phyloP scores from a whole-genome alignment of 225 moss, liverwort and hornwort species.

The Marchantia polymorpha region DNA sequence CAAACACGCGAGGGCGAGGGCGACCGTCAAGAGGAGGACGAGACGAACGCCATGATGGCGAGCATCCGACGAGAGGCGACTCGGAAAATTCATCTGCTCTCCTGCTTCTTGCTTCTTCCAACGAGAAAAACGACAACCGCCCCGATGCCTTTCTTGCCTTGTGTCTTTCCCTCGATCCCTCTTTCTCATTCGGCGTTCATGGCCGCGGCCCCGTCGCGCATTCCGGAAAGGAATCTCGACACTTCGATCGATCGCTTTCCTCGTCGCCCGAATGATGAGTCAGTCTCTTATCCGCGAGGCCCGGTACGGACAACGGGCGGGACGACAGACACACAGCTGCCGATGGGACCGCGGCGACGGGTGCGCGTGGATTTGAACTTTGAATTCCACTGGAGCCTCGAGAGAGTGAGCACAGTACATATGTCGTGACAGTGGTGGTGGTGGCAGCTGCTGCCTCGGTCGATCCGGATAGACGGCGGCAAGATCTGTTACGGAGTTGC shows the following conservation, averaged over 20 bases:
- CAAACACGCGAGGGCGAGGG: not conserved
- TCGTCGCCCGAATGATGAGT: not conserved
- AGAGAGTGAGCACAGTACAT: not conserved
- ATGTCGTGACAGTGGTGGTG: not conserved
- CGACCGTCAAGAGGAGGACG: not conserved
- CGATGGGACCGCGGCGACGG: no score
- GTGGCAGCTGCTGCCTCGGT: not conserved
- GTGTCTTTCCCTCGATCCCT: no score
- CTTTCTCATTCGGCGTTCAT: no score
- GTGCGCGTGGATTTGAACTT: no score
- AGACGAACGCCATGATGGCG: not conserved
- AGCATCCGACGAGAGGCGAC: not conserved
- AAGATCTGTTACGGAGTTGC: constrained; percentile 5
- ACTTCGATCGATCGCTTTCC: no score
- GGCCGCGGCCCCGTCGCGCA: no score
- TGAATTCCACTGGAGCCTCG: no score
- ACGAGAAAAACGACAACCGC: no score
- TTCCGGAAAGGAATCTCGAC: no score
- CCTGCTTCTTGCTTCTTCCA: no score
- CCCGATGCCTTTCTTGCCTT: no score
- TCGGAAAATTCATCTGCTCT: not conserved
- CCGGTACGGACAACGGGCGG: not conserved
- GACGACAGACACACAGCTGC: not conserved
- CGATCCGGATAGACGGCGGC: not conserved
- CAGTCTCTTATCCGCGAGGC: not conserved